Base-by-base conservation (phyloP, 495 filamentous ascomycete species). In the Cudoniella acicularis region DNA sequence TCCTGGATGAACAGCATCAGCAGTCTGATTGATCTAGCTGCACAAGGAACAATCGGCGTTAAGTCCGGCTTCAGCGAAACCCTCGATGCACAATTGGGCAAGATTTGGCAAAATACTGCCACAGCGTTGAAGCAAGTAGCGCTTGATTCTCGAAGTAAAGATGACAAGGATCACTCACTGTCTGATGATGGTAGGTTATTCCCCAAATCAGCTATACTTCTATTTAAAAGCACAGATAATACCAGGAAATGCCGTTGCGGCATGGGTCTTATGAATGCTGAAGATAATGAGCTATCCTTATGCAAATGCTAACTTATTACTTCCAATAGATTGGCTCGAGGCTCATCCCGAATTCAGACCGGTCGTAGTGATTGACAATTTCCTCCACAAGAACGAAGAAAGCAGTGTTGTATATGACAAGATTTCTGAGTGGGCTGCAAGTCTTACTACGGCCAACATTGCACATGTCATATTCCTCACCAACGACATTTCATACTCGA, bases 381-480 rank as follows among this genome's bases (percentile, higher is more conserved):
- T 96, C 73, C 70, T 96, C 17, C 89, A 93, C 72, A 91, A 88
- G 68, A 83, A 79, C 63, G 76, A 88, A 24, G 87, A 90, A 21
- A 79, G 81, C 59, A 78, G 79, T 45, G 73, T 96, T 20, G 83
- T 98, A 9, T 92, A 96, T 64, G 91, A 96, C 64, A 95, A 91
- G 69, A 81, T 98, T 42, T 83, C 91, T 6, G 90, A 96, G 66
- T 98, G 92, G 90, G 91, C 93, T 1, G 91, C 95, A 2, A 78
- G 83, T 0, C 75, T 98, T n/a, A 91, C 91, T 0, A 86, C 88
- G 2, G 80, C 83, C n/a, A 96, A 97, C 61, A 82, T 96, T 45
- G 95, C 94, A 1, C 94, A 98, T 70, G 93, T 98, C 60, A 87
- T 98, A 48, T 96, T 98, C 76, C 79, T 98, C n/a, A 96, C 93